Evolutionary conservation across 1,284 basidiomycete species (phyloP), one percentile per base, ranked within the genome.

Genomic region (Paramarasmius palmivorus): DNA sequence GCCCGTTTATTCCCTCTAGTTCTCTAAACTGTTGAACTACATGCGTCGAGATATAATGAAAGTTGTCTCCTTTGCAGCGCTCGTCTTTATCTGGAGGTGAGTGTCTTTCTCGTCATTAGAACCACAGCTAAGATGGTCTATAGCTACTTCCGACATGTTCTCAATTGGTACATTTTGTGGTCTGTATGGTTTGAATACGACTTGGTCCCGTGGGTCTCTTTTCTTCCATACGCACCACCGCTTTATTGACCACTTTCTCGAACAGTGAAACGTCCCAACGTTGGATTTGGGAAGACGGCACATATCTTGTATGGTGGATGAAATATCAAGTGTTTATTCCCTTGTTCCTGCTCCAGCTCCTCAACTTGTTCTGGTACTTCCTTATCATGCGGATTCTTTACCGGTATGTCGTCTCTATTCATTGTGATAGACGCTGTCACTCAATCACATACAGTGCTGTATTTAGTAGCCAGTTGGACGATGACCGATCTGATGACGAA

Each of bases 61-160:
- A 59, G 71, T 82, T 1, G 71, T 82, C 34, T 65, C 82, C 3
- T 97, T 95, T 63, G 77, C 74, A 0, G 60, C 82, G 42, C 93
- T 98, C 66, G 73, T 94, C 49, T 66, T 65, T 40, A 71, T 91
- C 7, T 98, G 95, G 95, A 86, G 88, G 89, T 94, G 62, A 70
- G 90, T 82, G 10, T 17, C 42, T 48, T 26, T 17, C 50, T 5
- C 54, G n/a, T 9, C 44, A 53, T 34, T 20, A 17, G 1, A 9
- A 34, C 39, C n/a, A n/a, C 17, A 19, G 17, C 50, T 34, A 17
- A 39, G 35, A 56, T 36, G 55, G 44, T 29, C 2, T 44, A 20
- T 64, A 95, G 92, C 3, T 99, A 99, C 71, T 94, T 97, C 82
- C 91, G 97, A 1, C 95, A 98, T 69, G 98, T 91, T 68, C 77